Base-by-base conservation (phyloP, 176 grass and related monocot species). In the Musa beccarii region DNA sequence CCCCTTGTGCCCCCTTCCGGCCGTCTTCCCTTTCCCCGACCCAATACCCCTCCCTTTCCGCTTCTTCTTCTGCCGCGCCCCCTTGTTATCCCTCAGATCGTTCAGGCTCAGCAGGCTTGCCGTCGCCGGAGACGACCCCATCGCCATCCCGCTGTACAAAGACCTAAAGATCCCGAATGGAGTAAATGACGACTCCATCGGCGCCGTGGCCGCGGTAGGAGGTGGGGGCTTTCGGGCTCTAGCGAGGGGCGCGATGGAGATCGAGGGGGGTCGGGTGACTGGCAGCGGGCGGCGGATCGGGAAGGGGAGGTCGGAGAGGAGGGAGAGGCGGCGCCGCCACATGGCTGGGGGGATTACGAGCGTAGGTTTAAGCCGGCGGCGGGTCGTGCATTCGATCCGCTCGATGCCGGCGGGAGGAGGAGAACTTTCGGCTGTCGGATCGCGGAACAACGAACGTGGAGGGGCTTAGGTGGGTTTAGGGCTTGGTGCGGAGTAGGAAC, bases 11-110 rank as follows among this genome's bases (percentile, higher is more conserved):
- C 93, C 93, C 56, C 93, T 91, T 52, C 90, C 85, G 0, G 87
- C 87, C 11, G 93, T 97, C 79, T 97, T 97, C 10, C 90, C 93
- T 77, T 83, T 97, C n/a, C 93, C 93, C 10, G 90, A 97, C 26
- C 93, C 90, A 74, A 97, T 97, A 20, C 87, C 93, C 52, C 90
- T 85, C 13, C 89, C 93, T 82, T 90, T 92, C 23, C 87, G 81
- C 64, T 79, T 97, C 90, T 97, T 97, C 85, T 97, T 89, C 68
- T 97, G 79, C 55, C 49, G 68, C 51, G 93, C 84, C 34, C 92
- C 92, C 7, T 72, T 76, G 71, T 97, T 97, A 49, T 97, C 81
- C 49, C 78, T 83, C 63, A 97, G 86, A 81, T 97, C 89, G 62
- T 97, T 92, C 28, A 97, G 83, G 61, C 85, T 81, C 26, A 97